A percentile compares a stretch with the other conserved stretches of the same genome.
phyloP scores from a whole-genome alignment of 2,329 filamentous ascomycete species.

The Zymoseptoria passerinii region DNA sequence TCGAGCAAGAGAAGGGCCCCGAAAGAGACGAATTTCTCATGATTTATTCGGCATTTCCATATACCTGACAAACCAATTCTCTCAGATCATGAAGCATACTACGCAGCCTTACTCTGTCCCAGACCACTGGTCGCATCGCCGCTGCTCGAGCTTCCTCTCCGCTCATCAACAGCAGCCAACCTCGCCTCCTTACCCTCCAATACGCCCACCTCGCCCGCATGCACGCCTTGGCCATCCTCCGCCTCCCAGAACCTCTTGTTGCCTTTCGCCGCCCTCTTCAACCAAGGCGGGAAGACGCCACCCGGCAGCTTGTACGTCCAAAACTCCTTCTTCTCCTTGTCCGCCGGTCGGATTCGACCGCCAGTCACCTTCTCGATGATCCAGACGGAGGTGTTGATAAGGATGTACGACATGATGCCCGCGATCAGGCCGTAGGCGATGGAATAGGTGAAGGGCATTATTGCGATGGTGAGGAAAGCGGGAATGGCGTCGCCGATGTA shows the following conservation, averaged over 20 bases:
- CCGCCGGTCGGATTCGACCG: conserved; percentile 63
- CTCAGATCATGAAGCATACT: background rate
- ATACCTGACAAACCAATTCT: background rate
- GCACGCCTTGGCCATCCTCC: conserved; percentile 14
- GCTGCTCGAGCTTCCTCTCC: background rate
- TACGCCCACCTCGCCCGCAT: background rate
- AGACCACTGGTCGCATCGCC: background rate
- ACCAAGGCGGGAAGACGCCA: conserved; percentile 67
- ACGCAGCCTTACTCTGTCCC: background rate
- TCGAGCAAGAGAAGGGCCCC: background rate
- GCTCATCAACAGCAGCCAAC: background rate
- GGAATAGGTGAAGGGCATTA: conserved; percentile 87
- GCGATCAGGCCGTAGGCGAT: conserved; percentile 81
- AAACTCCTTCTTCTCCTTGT: conserved; percentile 67
- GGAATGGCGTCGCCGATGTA: conserved; percentile 79
- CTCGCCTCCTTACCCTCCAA: background rate
- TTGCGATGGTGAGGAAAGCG: conserved; percentile 71
- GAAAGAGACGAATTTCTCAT: no score
- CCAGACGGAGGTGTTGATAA: conserved; percentile 66
- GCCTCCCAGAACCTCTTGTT: conserved; percentile 66
- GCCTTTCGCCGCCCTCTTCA: conserved; percentile 53
- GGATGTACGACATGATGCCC: conserved; percentile 66
- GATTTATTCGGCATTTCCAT: no score
- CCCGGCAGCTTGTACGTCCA: conserved; percentile 74
- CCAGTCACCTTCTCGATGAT: conserved; percentile 56